Evolutionary conservation across 495 filamentous ascomycete genomes (phyloP).

Genomic region (Penicillium psychrofluorescens): DNA sequence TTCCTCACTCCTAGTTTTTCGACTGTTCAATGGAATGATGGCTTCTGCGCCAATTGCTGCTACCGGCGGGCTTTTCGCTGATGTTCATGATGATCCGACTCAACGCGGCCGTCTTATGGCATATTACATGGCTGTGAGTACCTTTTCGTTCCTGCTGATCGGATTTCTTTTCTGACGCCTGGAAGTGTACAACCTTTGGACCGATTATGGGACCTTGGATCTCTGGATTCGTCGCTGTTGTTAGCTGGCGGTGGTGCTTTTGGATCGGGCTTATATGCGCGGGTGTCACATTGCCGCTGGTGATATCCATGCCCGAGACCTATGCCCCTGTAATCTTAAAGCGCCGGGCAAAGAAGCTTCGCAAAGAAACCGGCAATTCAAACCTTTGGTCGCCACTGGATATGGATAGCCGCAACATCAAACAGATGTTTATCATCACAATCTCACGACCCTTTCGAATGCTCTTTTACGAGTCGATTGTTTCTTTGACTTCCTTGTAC

Average conservation of each 20-base stretch:
- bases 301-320: conserved; percentile 52
- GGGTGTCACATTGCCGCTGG: conserved; percentile 34
- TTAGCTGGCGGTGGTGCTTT: conserved; percentile 59
- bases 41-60: conserved; percentile 62
- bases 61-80: conserved; percentile 65
- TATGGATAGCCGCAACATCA: conserved; percentile 36
- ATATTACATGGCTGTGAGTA: conserved; percentile 58
- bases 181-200: conserved; percentile 54
- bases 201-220: conserved; percentile 58
- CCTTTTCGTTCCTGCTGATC: not conserved
- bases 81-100: conserved; percentile 54
- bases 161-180: not conserved
- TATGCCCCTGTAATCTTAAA: conserved; percentile 67
- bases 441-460: conserved; percentile 42
- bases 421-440: conserved; percentile 34
- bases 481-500: conserved; percentile 61
- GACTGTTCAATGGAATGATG: conserved; percentile 55
- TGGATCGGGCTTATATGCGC: conserved; percentile 56
- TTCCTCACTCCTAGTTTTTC: conserved; percentile 56
- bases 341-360: conserved; percentile 53
- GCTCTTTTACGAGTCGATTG: conserved; percentile 49
- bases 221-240: conserved; percentile 52
- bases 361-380: conserved; percentile 53
- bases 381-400: conserved; percentile 39
- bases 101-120: conserved; percentile 61